Conservation (phyloP, 495 filamentous ascomycete species). For the Lasiosphaeria miniovina region DNA sequence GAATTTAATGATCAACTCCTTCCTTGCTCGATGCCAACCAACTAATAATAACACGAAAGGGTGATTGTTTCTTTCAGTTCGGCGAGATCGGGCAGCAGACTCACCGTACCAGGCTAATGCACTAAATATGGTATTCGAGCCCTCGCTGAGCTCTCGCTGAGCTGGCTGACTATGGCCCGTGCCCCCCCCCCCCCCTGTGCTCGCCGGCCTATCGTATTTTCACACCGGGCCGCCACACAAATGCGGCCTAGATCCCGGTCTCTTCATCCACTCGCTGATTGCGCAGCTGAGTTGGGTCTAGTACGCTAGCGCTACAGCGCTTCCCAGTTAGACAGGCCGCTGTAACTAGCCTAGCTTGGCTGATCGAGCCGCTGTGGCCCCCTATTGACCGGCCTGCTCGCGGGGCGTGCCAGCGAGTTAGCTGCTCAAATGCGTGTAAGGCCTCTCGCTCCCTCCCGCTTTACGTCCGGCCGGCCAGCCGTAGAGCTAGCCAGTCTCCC, state of each 20-base stretch:
- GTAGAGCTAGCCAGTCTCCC: background rate
- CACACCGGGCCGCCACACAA: background rate
- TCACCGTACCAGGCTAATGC: too few species aligned
- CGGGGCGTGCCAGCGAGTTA: background rate
- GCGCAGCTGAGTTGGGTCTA: background rate
- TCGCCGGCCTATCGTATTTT: background rate
- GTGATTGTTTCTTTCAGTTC: too few species aligned
- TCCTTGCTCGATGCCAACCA: too few species aligned
- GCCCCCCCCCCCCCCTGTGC: background rate
- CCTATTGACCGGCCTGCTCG: background rate
- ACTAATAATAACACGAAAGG: too few species aligned
- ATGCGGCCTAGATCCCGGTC: background rate
- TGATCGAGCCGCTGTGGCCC: background rate
- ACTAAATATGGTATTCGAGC: slow-evolving; percentile 24
- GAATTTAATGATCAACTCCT: too few species aligned
- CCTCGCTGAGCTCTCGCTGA: background rate
- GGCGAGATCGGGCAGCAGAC: too few species aligned
- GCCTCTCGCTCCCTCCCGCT: background rate
- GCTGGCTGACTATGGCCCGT: background rate
- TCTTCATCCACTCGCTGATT: background rate
- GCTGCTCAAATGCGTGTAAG: background rate
- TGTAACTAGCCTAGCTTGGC: background rate
- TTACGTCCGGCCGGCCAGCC: too few species aligned
- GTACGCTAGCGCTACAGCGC: background rate
- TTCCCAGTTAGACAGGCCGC: background rate